Percentiles rank a stretch among this genome's conserved stretches.
These are phyloP conservation scores for Pseudogymnoascus pannorum DNA, from an alignment of 2,329 filamentous ascomycete species.

Conservation along the genomic window DNA sequence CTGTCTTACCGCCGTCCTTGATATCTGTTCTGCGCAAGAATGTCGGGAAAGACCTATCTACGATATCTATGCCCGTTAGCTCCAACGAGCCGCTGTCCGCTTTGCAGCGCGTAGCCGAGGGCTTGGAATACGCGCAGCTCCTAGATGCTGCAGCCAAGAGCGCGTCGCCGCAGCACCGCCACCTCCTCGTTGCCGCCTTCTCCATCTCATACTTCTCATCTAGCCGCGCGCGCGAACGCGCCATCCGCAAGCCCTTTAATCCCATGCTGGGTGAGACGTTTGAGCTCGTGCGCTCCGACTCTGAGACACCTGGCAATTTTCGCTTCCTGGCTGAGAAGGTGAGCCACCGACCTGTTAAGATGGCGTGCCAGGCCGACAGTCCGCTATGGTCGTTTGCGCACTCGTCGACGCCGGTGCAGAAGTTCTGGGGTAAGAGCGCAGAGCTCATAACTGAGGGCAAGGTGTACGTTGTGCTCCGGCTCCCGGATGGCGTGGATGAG, in stretches of 20 bases:
- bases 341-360: constrained; percentile 80
- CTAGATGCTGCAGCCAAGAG: constrained; percentile 67
- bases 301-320: constrained; percentile 64
- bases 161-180: constrained; percentile 55
- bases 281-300: constrained; percentile 81
- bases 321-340: constrained; percentile 95
- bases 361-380: constrained; percentile 89
- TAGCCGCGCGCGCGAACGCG: constrained; percentile 77
- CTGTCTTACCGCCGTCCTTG: constrained; percentile 75
- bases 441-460: constrained; percentile 91
- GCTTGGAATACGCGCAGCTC: constrained; percentile 81
- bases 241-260: constrained; percentile 94
- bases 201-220: constrained; percentile 81
- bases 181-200: constrained; percentile 83
- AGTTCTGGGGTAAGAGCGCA: constrained; percentile 97
- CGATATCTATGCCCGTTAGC: constrained; percentile 95
- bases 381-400: constrained; percentile 81
- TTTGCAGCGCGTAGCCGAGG: constrained; percentile 81
- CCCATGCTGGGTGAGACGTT: constrained; percentile 94
- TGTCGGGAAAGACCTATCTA: constrained; percentile 93
- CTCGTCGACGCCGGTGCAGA: constrained; percentile 81
- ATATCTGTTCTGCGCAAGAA: constrained; percentile 96
- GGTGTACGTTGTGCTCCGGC: constrained; percentile 64
- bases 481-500: constrained; percentile 63
- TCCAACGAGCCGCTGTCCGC: constrained; percentile 88